phyloP scores from a whole-genome alignment of 192 early-diverging fungal genomes.

The Entophlyctis helioformis region DNA sequence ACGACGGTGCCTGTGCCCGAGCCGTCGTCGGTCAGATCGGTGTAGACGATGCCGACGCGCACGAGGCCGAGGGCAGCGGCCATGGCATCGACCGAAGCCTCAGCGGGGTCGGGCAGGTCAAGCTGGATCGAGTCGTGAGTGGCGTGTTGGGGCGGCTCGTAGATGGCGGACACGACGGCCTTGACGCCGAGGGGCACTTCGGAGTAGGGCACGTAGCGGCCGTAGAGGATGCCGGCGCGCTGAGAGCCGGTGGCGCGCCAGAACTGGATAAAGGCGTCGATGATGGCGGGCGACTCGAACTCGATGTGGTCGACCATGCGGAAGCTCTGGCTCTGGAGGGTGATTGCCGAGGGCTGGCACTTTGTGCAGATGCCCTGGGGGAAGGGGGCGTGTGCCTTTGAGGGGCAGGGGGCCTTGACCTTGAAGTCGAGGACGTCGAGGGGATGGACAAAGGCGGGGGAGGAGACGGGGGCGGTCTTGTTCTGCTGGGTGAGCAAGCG shows the following conservation, averaged over 20 bases:
- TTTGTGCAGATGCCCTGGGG: constrained; percentile 94
- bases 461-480: constrained; percentile 36
- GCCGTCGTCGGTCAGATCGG: constrained; percentile 78
- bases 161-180: constrained; percentile 86
- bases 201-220: constrained; percentile 75
- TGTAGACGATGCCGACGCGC: constrained; percentile 83
- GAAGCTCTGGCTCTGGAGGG: constrained; percentile 78
- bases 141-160: constrained; percentile 82
- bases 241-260: constrained; percentile 83
- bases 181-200: constrained; percentile 94
- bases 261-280: constrained; percentile 76
- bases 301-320: constrained; percentile 96
- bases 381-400: constrained; percentile 71
- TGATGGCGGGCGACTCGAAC: constrained; percentile 65
- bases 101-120: constrained; percentile 18
- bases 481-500: constrained; percentile 56
- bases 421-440: constrained; percentile 72
- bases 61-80: constrained; percentile 22
- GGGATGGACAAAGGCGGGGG: constrained; percentile 49
- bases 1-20: constrained; percentile 67
- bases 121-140: constrained; percentile 62
- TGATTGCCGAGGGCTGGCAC: constrained; percentile 90
- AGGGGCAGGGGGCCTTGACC: constrained; percentile 68
- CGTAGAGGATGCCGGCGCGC: constrained; percentile 90
- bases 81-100: constrained; percentile 18